A percentile compares a stretch with the other conserved stretches of the same genome.
Conservation (phyloP, 345 rosid genomes). For the Arabis alpina region DNA sequence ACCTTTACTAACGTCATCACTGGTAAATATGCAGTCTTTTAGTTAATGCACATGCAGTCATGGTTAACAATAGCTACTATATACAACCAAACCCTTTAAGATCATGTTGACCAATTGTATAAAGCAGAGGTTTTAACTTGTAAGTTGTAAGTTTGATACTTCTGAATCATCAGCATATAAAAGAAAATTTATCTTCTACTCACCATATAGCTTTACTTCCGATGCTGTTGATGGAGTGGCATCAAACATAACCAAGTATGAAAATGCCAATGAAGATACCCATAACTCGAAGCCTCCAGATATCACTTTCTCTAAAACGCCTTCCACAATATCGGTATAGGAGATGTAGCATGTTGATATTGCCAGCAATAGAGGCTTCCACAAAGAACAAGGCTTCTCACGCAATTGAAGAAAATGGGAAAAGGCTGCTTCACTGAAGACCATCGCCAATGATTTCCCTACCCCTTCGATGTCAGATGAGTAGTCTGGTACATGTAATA, state of each 20-base stretch:
- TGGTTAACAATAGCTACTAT: conserved; percentile 12
- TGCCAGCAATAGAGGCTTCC: conserved; percentile 81
- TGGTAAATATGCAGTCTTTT: conserved; percentile 42
- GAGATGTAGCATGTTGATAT: conserved; percentile 77
- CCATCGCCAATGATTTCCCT: conserved; percentile 54
- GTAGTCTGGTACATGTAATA: conserved; percentile 70
- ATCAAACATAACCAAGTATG: conserved; percentile 51
- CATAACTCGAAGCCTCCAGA: conserved; percentile 65
- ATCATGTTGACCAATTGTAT: conserved; percentile 12
- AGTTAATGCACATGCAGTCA: conserved; percentile 11
- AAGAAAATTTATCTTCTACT: conserved; percentile 28
- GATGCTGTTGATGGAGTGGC: conserved; percentile 51
- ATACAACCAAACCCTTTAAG: conserved; percentile 15
- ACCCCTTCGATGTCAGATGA: conserved; percentile 59
- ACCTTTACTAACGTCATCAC: conserved; percentile 69
- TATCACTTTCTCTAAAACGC: conserved; percentile 56
- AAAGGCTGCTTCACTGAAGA: conserved; percentile 69
- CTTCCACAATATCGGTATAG: conserved; percentile 59
- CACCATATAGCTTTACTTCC: conserved; percentile 72
- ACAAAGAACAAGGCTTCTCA: conserved; percentile 63
- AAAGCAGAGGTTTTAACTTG: conserved; percentile 17
- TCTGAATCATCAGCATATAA: conserved; percentile 10
- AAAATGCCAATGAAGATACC: conserved; percentile 65
- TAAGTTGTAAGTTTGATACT: conserved; percentile 14
- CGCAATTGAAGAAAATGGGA: conserved; percentile 59